Base-by-base conservation (phyloP, 2,329 filamentous ascomycete genomes). In the Penicillium sp. region DNA sequence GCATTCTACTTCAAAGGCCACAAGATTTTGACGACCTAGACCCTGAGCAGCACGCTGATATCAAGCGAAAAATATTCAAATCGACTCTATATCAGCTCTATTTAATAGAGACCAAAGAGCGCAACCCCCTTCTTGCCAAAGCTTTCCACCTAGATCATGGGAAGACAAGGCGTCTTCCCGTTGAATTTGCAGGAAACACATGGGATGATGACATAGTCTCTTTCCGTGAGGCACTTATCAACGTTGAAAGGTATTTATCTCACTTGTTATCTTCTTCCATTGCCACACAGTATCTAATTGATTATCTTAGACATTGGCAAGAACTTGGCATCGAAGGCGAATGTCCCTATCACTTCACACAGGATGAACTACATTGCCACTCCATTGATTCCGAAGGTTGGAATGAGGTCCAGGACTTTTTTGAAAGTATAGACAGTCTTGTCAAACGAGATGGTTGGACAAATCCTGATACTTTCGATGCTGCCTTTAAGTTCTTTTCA, bases 401-500 rank as follows among this genome's bases (percentile, higher is more conserved):
- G 62, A 65, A 67, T 43, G 54, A 65, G 8, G 58, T 61, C 6
- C 60, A 66, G 39, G 68, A 75, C 45, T 74, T 75, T 47, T 75
- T 70, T 67, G 65, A 71, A 43, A 61, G 57, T 45, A 54, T 76
- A 53, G 24, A 27, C 3, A 61, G 62, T 9, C 61, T 74, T 57
- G 67, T 75, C 32, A 51, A 63, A 48, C 63, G 72, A 31, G 72
- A 75, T 65, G 71, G 74, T 32, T 76, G 71, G 67, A 73, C 71
- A 14, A 55, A 66, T 16, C 64, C 67, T 51, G 65, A 73, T 45
- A 67, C 65, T 31, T 75, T 73, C 47, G 61, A 71, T 14, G 60
- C 70, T 57, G 70, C 72, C 39, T 58, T 72, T 31, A 57, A 67
- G 21, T 62, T 75, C 46, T 76, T 75, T 51, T 59, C 57, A 39